These are phyloP conservation scores for Nemania sp. DNA, from an alignment of 2,329 filamentous ascomycete species.

Conservation along the genomic window DNA sequence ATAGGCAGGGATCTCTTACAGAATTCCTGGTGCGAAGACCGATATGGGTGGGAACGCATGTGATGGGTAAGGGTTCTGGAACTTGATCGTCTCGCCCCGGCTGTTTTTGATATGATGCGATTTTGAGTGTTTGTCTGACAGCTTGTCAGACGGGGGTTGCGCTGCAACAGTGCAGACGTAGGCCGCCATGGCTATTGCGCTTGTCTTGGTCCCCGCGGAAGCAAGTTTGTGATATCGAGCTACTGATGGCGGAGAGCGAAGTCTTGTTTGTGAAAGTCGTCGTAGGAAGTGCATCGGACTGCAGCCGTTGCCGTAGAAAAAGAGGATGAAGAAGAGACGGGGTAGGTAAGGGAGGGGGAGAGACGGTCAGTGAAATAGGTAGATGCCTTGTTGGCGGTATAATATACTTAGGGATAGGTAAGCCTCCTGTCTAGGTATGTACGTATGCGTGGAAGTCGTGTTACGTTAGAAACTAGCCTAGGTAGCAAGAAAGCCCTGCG, in stretches of 20 bases:
- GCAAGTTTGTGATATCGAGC: slow-evolving; percentile 39
- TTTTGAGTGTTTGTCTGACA: slow-evolving; percentile 58
- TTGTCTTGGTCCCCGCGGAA: slow-evolving; percentile 38
- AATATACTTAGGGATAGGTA: slow-evolving; percentile 1
- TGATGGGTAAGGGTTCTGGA: slow-evolving; percentile 66
- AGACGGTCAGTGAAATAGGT: neutral
- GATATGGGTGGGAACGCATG: slow-evolving; percentile 43
- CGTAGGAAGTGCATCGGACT: slow-evolving; percentile 31
- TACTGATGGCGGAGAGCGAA: slow-evolving; percentile 25
- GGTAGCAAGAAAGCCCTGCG: too few species aligned
- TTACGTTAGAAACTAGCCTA: neutral
- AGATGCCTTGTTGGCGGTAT: neutral
- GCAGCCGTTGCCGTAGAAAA: neutral
- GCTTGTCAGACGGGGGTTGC: slow-evolving; percentile 50
- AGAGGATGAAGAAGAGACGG: neutral
- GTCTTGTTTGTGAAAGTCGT: slow-evolving; percentile 13
- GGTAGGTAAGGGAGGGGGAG: neutral
- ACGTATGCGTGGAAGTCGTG: neutral
- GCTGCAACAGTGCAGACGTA: slow-evolving; percentile 46
- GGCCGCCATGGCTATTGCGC: slow-evolving; percentile 42
- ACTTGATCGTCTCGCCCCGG: slow-evolving; percentile 57
- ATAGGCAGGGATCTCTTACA: slow-evolving; percentile 36
- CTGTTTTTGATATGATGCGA: slow-evolving; percentile 62
- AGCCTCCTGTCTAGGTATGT: neutral
- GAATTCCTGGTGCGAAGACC: slow-evolving; percentile 24